phyloP scores from a whole-genome alignment of 129 eudicot genomes.

The Silybum marianum region DNA sequence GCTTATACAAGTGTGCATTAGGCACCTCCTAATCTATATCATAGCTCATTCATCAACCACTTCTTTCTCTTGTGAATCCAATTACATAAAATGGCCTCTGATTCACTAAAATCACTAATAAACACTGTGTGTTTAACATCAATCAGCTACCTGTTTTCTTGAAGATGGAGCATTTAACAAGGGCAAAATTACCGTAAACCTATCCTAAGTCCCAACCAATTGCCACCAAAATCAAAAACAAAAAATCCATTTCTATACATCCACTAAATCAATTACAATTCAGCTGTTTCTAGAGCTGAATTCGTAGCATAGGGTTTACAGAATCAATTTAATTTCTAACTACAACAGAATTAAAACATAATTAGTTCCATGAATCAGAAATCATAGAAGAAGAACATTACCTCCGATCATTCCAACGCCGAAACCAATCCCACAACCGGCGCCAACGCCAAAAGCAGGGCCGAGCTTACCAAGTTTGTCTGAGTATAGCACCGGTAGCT shows the following conservation, averaged over 20 bases:
- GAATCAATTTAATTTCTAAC: not conserved
- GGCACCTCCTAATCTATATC: not conserved
- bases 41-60: not conserved
- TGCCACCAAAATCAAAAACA: not conserved
- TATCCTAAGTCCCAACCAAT: not conserved
- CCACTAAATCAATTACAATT: not conserved
- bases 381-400: not conserved
- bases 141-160: not conserved
- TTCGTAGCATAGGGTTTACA: not conserved
- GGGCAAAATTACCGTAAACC: not conserved
- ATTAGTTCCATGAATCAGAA: not conserved
- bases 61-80: not conserved
- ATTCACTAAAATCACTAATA: not conserved
- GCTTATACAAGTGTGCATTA: too few species aligned
- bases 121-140: not conserved
- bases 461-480: conserved; percentile 73
- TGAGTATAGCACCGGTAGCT: conserved; percentile 60
- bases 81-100: not conserved
- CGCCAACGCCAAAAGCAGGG: conserved; percentile 89
- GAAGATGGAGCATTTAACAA: not conserved
- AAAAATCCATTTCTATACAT: not conserved
- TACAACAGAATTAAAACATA: not conserved
- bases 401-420: conserved; percentile 90
- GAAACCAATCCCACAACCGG: conserved; percentile 91
- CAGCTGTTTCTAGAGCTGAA: not conserved